These are phyloP conservation scores for Magnaporthales sp. DNA, from an alignment of 2,329 filamentous ascomycete species.

Conservation along the genomic window DNA sequence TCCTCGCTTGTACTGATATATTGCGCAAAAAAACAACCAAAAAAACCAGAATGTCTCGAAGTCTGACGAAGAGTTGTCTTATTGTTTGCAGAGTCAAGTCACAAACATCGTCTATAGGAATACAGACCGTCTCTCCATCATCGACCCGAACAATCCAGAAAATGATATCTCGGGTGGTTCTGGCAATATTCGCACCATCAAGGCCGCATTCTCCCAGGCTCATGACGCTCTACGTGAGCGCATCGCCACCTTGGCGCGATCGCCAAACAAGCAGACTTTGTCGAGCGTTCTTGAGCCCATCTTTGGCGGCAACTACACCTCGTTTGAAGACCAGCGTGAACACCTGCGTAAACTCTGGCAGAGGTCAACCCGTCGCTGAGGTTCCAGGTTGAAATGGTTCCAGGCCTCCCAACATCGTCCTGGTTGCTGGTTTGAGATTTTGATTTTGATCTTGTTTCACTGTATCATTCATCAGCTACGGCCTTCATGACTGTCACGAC, in stretches of 20 bases:
- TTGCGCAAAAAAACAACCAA: neutral
- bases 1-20: slow-evolving; percentile 10
- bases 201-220: slow-evolving; percentile 61
- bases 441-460: slow-evolving; percentile 14
- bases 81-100: slow-evolving; percentile 29
- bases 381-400: slow-evolving; percentile 17
- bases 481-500: neutral
- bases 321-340: slow-evolving; percentile 61
- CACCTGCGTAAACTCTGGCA: slow-evolving; percentile 46
- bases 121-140: slow-evolving; percentile 67
- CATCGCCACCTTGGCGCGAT: slow-evolving; percentile 41
- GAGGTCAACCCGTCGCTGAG: slow-evolving; percentile 6
- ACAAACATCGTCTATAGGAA: slow-evolving; percentile 46
- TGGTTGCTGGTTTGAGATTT: neutral
- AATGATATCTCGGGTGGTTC: slow-evolving; percentile 93
- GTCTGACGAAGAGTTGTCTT: neutral
- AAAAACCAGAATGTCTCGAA: neutral
- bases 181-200: slow-evolving; percentile 56
- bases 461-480: slow-evolving; percentile 9
- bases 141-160: slow-evolving; percentile 75
- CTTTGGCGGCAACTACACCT: slow-evolving; percentile 69
- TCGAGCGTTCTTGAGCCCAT: slow-evolving; percentile 62
- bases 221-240: slow-evolving; percentile 46
- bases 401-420: neutral
- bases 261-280: slow-evolving; percentile 17